Evolutionary conservation across 257 asterid genomes (phyloP).

Genomic region (Primulina eburnea): DNA sequence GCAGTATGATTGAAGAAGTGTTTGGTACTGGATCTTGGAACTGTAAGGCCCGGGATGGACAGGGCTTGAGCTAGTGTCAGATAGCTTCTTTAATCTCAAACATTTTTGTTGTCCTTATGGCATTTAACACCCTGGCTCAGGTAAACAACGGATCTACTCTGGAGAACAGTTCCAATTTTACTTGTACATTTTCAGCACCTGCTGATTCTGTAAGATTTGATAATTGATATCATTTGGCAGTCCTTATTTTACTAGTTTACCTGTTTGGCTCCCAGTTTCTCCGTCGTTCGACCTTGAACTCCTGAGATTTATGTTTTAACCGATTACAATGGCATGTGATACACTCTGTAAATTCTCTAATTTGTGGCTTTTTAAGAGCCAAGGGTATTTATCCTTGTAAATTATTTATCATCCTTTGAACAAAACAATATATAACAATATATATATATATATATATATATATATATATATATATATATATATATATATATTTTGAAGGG

Average conservation of each 20-base stretch:
- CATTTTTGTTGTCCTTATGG: neutral
- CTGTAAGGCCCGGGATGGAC: conserved; percentile 29
- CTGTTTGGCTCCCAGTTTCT: neutral
- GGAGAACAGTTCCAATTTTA: conserved; percentile 4
- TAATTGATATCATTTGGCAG: neutral
- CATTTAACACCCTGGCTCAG: neutral
- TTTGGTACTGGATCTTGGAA: conserved; percentile 44
- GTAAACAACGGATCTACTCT: neutral
- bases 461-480: no score
- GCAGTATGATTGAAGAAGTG: conserved; percentile 49
- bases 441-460: no score
- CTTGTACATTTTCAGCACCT: neutral
- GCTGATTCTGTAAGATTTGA: neutral
- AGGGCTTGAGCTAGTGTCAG: conserved; percentile 18
- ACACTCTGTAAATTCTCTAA: neutral
- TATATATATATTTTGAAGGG: neutral
- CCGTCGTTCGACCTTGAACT: neutral
- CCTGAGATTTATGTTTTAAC: neutral
- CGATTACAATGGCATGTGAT: neutral
- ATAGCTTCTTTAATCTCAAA: neutral
- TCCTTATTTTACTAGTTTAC: neutral
- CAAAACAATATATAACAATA: neutral
- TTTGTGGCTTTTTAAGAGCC: neutral
- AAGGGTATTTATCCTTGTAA: neutral
- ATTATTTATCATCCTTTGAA: neutral